phyloP scores from a whole-genome alignment of 2,329 filamentous ascomycete genomes.

The Aureobasidium sp. region DNA sequence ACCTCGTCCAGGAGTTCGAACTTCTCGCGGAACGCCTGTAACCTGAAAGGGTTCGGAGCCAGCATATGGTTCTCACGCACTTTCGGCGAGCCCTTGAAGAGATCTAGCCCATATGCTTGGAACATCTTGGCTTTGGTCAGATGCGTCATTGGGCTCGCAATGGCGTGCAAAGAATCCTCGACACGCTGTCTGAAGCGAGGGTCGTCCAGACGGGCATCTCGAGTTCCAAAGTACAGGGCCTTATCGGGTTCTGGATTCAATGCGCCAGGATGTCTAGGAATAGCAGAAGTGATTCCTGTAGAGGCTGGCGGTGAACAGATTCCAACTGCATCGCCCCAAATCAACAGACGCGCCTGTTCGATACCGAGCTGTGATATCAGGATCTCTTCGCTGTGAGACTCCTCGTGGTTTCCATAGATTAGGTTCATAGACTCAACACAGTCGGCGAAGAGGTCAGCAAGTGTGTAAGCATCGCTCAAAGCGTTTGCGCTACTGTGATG shows the following conservation, averaged over 20 bases:
- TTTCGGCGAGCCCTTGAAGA: conserved; percentile 33
- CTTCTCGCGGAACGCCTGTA: conserved; percentile 41
- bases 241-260: conserved; percentile 39
- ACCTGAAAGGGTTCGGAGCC: conserved; percentile 21
- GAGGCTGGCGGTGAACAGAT: conserved; percentile 37
- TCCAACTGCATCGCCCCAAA: conserved; percentile 42
- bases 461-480: conserved; percentile 35
- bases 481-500: conserved; percentile 11
- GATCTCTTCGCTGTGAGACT: conserved; percentile 37
- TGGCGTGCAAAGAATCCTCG: conserved; percentile 36
- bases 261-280: conserved; percentile 37
- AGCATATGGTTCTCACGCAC: conserved; percentile 32
- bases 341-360: conserved; percentile 41
- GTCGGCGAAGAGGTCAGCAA: conserved; percentile 40
- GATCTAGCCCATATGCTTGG: conserved; percentile 36
- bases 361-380: conserved; percentile 38
- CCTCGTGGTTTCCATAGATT: conserved; percentile 37
- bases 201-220: conserved; percentile 38
- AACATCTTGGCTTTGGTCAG: conserved; percentile 37
- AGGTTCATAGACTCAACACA: conserved; percentile 43
- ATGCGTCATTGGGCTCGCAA: conserved; percentile 37
- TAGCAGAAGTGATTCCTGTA: conserved; percentile 36
- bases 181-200: conserved; percentile 31
- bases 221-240: conserved; percentile 38
- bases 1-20: conserved; percentile 37